Evolutionary conservation across 2,329 filamentous ascomycete genomes (phyloP).

Genomic region (Bipolaris bicolor): DNA sequence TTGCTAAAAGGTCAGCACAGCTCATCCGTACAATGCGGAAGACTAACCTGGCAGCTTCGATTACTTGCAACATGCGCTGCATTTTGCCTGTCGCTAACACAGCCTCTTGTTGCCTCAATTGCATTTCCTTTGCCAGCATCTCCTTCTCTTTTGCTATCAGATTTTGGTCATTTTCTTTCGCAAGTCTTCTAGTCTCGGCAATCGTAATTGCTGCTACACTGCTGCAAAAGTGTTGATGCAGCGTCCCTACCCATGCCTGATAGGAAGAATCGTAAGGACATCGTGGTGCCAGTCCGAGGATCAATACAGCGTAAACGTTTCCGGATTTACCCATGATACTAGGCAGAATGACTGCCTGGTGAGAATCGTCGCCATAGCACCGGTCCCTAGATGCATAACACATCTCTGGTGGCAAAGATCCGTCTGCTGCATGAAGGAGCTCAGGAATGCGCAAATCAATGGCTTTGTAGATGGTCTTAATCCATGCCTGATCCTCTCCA

Average conservation of each 20-base stretch:
- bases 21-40: not conserved
- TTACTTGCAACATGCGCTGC: slow-evolving; percentile 4
- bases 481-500: not conserved
- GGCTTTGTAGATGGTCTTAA: not conserved
- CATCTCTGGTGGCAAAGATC: slow-evolving; percentile 4
- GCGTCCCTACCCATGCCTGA: slow-evolving; percentile 8
- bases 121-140: not conserved
- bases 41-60: slow-evolving; percentile 8
- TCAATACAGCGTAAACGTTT: not conserved
- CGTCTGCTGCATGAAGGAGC: slow-evolving; percentile 2
- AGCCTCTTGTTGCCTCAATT: slow-evolving; percentile 3
- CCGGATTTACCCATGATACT: not conserved
- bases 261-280: slow-evolving; percentile 6
- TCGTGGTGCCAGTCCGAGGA: slow-evolving; percentile 7
- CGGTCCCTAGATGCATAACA: not conserved
- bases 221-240: slow-evolving; percentile 9
- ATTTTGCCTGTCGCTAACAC: slow-evolving; percentile 2
- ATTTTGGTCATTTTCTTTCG: slow-evolving; percentile 3
- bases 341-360: slow-evolving; percentile 2
- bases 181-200: not conserved
- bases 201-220: slow-evolving; percentile 1
- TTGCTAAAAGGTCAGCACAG: not conserved
- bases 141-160: slow-evolving; percentile 3
- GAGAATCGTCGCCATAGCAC: slow-evolving; percentile 8
- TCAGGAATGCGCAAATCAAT: not conserved